Evolutionary conservation across 257 asterid genomes (phyloP), one percentile per base, ranked within the genome.

Genomic region (Plantago major): DNA sequence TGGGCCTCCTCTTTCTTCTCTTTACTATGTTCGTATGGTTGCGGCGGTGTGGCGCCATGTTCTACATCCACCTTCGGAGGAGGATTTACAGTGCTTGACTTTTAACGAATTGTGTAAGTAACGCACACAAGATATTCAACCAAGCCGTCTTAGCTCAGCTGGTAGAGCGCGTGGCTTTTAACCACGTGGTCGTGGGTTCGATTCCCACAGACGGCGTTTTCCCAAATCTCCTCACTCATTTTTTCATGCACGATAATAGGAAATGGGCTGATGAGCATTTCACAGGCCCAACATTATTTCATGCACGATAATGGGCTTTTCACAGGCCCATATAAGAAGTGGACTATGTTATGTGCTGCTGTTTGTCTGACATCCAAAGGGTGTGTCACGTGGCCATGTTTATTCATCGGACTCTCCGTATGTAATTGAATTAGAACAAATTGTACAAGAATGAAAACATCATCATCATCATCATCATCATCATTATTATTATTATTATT

Each of bases 91-190:
- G n/a, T n/a, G n/a, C n/a, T n/a, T n/a, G n/a, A n/a, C n/a, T n/a
- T n/a, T n/a, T n/a, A n/a, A n/a, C n/a, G n/a, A n/a, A n/a, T n/a
- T n/a, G n/a, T n/a, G n/a, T n/a, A 22, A 22, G 2, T 22, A 22
- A 22, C 26, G 26, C 1, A 22, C 26, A 1, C 26, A 22, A 22
- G 3, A 4, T 33, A 1, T 1, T 1, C n/a, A 28, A 6, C 3
- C 2, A 60, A 26, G 94, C 87, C 91, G 85, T 83, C 95, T 79
- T 86, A 84, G 95, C 88, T 86, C 94, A 89, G 95, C 80, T 9
- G 98, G 95, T 82, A 84, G 96, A 86, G 96, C 94, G 98, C 92
- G 92, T 91, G 95, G 95, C 92, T 88, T 92, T 92, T 86, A 86
- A 89, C 95, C 91, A 84, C 85, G 91, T 86, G 88, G 95, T 83